These are phyloP conservation scores for Pyrus communis DNA, from an alignment of 306 rosid genomes.

Conservation along the genomic window DNA sequence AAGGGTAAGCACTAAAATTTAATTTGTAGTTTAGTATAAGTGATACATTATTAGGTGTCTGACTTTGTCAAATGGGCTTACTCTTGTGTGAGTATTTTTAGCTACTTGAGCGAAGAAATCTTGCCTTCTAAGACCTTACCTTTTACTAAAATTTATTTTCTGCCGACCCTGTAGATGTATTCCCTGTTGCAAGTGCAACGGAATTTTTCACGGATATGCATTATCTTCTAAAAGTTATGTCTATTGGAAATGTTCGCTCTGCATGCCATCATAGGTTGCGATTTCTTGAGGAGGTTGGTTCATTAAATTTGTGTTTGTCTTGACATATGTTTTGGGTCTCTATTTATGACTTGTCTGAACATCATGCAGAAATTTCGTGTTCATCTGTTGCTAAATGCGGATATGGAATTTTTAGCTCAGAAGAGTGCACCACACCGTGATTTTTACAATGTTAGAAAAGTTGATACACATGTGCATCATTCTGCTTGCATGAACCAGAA, in stretches of 20 bases:
- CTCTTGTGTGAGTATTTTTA: not conserved
- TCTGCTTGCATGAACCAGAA: slow-evolving; percentile 97
- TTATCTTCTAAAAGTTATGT: slow-evolving; percentile 61
- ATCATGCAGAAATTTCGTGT: slow-evolving; percentile 75
- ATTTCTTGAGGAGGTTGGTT: slow-evolving; percentile 73
- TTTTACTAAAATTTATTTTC: not conserved
- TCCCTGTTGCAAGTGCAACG: slow-evolving; percentile 73
- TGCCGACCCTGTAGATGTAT: slow-evolving; percentile 59
- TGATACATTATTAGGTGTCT: not conserved
- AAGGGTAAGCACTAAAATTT: slow-evolving; percentile 38
- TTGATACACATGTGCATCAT: slow-evolving; percentile 87
- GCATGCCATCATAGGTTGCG: slow-evolving; percentile 73
- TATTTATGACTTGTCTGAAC: slow-evolving; percentile 32
- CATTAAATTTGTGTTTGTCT: slow-evolving; percentile 14
- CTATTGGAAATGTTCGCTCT: slow-evolving; percentile 71
- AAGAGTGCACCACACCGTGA: slow-evolving; percentile 87
- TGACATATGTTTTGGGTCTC: slow-evolving; percentile 2
- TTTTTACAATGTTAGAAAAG: slow-evolving; percentile 81
- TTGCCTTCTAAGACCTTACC: slow-evolving; percentile 9
- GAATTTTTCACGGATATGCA: slow-evolving; percentile 76
- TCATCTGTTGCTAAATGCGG: slow-evolving; percentile 68
- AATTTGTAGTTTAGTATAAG: slow-evolving; percentile 1
- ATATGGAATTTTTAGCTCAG: slow-evolving; percentile 63
- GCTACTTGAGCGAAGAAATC: slow-evolving; percentile 3
- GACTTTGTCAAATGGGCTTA: not conserved